A percentile compares a stretch with the other conserved stretches of the same genome.
Evolutionary conservation across 176 grass and related monocot genomes (phyloP).

Genomic region (Bolboschoenus planiculmis): DNA sequence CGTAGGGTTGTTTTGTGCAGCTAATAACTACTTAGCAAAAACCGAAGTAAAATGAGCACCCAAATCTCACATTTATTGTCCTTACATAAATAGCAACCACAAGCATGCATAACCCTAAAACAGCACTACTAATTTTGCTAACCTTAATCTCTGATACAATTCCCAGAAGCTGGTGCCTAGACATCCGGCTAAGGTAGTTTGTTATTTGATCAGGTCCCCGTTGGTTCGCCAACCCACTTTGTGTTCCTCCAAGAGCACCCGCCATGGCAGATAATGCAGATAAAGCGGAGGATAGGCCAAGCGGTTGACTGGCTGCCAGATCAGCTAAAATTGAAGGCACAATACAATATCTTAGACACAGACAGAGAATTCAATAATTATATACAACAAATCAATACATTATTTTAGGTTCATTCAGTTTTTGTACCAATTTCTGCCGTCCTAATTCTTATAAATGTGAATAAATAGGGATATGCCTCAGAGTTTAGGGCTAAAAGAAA

Average conservation of each 20-base stretch:
- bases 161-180: slow-evolving; percentile 67
- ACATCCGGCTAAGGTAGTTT: slow-evolving; percentile 83
- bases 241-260: slow-evolving; percentile 63
- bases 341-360: background rate
- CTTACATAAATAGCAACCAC: background rate
- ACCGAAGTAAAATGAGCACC: background rate
- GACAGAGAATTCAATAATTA: background rate
- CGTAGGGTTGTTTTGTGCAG: slow-evolving; percentile 61
- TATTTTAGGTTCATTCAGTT: background rate
- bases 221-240: slow-evolving; percentile 52
- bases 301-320: slow-evolving; percentile 52
- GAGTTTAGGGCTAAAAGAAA: background rate
- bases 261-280: slow-evolving; percentile 67
- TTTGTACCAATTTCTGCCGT: background rate
- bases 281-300: slow-evolving; percentile 69
- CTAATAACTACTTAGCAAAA: slow-evolving; percentile 39
- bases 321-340: slow-evolving; percentile 36
- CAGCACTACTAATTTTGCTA: background rate
- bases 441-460: background rate
- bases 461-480: background rate
- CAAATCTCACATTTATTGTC: background rate
- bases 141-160: slow-evolving; percentile 94
- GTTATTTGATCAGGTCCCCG: slow-evolving; percentile 85
- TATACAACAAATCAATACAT: background rate
- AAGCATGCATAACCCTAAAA: slow-evolving; percentile 3